Percentiles rank a stretch among this genome's conserved stretches.
phyloP scores from a whole-genome alignment of 2,329 filamentous ascomycete species.

The Alternaria longipes region DNA sequence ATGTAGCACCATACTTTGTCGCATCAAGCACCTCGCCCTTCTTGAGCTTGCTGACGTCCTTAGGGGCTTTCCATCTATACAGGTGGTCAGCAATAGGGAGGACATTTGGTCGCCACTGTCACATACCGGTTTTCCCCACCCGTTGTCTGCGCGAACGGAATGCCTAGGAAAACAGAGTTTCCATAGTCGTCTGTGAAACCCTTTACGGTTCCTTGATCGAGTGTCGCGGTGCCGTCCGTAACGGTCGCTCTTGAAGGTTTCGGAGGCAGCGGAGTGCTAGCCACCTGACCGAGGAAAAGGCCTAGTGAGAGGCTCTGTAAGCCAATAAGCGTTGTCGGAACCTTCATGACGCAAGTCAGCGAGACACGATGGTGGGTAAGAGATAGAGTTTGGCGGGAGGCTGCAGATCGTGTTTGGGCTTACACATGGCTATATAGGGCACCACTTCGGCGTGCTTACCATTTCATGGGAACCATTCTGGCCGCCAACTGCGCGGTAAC shows the following conservation, averaged over 20 bases:
- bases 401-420: conserved; percentile 15
- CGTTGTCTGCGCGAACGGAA: conserved; percentile 37
- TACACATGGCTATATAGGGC: conserved; percentile 18
- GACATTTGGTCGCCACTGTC: neutral
- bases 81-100: neutral
- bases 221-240: conserved; percentile 18
- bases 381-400: conserved; percentile 16
- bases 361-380: conserved; percentile 1
- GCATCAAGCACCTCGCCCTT: conserved; percentile 26
- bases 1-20: conserved; percentile 34
- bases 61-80: conserved; percentile 31
- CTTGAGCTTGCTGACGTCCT: conserved; percentile 21
- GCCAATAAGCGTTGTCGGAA: conserved; percentile 7
- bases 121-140: conserved; percentile 35
- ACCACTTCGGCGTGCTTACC: conserved; percentile 7
- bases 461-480: conserved; percentile 5
- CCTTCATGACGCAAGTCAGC: conserved; percentile 21
- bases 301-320: conserved; percentile 17
- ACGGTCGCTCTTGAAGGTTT: conserved; percentile 14
- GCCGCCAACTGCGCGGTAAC: conserved; percentile 14
- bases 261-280: conserved; percentile 18
- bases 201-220: conserved; percentile 27
- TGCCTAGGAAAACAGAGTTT: conserved; percentile 35
- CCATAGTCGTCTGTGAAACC: conserved; percentile 30
- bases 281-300: conserved; percentile 14